phyloP scores from a whole-genome alignment of 192 early-diverging fungal genomes.

The Umbelopsis isabellina region DNA sequence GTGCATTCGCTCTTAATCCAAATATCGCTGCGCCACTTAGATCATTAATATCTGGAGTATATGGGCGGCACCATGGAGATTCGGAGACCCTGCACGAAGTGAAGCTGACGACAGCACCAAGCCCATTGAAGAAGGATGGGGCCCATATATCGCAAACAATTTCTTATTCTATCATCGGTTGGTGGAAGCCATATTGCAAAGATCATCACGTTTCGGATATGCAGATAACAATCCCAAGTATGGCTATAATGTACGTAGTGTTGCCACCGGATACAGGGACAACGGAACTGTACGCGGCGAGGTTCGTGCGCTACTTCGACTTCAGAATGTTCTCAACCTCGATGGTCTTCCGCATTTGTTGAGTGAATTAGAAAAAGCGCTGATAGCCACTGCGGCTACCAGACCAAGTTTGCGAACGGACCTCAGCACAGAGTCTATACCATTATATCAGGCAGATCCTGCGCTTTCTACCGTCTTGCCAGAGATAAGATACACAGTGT shows the following conservation, averaged over 20 bases:
- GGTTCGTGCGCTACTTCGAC: background rate
- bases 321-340: background rate
- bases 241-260: background rate
- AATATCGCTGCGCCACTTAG: background rate
- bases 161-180: slow-evolving; percentile 6
- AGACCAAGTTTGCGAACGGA: background rate
- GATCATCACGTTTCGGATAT: background rate
- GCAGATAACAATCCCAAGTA: background rate
- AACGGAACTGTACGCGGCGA: background rate
- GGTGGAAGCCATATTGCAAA: background rate
- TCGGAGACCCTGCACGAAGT: slow-evolving; percentile 4
- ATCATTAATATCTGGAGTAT: slow-evolving; percentile 8
- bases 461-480: background rate
- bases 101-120: slow-evolving; percentile 1
- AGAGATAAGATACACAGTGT: background rate
- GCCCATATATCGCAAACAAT: background rate
- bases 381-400: background rate
- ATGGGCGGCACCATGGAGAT: slow-evolving; percentile 9
- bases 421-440: background rate
- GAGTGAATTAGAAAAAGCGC: background rate
- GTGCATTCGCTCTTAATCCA: background rate
- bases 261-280: slow-evolving; percentile 1
- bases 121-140: slow-evolving; percentile 15
- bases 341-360: background rate
- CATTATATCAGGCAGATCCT: background rate